Conservation (phyloP, 768 basidiomycete species). For the Candolleomyces aberdarensis region DNA sequence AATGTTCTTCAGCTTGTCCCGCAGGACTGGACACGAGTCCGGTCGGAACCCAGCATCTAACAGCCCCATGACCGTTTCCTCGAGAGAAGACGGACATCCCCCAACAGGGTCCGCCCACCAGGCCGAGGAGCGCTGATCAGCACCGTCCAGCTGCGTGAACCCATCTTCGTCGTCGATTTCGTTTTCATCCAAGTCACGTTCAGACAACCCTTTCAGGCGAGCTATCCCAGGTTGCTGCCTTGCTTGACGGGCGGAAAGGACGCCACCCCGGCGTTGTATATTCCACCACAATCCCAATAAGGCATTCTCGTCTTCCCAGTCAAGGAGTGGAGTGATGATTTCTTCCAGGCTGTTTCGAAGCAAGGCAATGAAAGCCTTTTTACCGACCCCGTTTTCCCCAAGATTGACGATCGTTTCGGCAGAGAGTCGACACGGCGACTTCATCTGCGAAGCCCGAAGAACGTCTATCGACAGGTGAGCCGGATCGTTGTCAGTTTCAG, state of each 20-base stretch:
- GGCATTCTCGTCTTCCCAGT: slow-evolving; percentile 39
- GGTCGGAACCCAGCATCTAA: slow-evolving; percentile 62
- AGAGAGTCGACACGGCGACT: slow-evolving; percentile 44
- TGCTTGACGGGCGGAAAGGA: slow-evolving; percentile 36
- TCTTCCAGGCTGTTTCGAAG: slow-evolving; percentile 31
- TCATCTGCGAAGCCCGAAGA: slow-evolving; percentile 48
- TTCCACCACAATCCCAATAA: slow-evolving; percentile 40
- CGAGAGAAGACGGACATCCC: slow-evolving; percentile 58
- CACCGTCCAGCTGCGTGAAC: slow-evolving; percentile 24
- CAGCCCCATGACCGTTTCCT: slow-evolving; percentile 58
- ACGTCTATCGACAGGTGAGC: slow-evolving; percentile 50
- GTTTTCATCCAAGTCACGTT: slow-evolving; percentile 34
- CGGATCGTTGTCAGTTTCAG: slow-evolving; percentile 27
- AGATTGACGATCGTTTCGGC: slow-evolving; percentile 62
- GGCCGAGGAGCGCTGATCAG: slow-evolving; percentile 45
- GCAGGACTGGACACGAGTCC: slow-evolving; percentile 41
- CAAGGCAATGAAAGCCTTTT: slow-evolving; percentile 35
- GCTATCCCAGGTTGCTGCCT: slow-evolving; percentile 37
- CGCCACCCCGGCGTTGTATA: slow-evolving; percentile 37
- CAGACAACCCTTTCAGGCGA: slow-evolving; percentile 41
- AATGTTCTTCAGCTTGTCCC: slow-evolving; percentile 51
- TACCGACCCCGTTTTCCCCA: slow-evolving; percentile 58
- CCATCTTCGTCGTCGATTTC: slow-evolving; percentile 35
- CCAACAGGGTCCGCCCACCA: slow-evolving; percentile 71
- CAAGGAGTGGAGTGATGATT: slow-evolving; percentile 35